phyloP scores from a whole-genome alignment of 1,284 basidiomycete species.

The Trametes polyzona region DNA sequence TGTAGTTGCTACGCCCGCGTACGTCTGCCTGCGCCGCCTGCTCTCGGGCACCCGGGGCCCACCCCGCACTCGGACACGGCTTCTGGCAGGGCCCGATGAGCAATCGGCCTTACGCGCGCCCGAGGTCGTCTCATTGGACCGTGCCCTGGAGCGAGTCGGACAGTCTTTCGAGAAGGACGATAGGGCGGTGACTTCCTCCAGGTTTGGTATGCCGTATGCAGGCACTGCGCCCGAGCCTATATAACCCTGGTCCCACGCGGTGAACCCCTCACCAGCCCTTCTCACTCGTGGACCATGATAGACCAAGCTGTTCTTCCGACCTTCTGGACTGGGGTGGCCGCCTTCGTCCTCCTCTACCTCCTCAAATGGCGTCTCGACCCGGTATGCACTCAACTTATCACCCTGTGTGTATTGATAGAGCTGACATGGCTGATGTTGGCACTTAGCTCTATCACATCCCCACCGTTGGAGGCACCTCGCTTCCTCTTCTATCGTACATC shows the following conservation, averaged over 20 bases:
- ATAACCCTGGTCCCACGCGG: not conserved
- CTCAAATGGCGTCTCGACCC: not conserved
- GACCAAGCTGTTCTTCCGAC: not conserved
- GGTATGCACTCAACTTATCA: not conserved
- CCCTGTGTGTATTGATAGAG: not conserved
- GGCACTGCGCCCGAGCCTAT: not conserved
- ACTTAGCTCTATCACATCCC: constrained; percentile 29
- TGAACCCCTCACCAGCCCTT: not conserved
- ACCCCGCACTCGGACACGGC: not conserved
- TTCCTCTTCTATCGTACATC: constrained; percentile 33
- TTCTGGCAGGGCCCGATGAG: not conserved
- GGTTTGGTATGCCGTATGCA: too few species aligned
- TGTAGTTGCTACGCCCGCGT: too few species aligned
- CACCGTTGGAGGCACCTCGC: constrained; percentile 31
- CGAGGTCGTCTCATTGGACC: not conserved
- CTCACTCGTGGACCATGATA: not conserved
- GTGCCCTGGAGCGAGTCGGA: not conserved
- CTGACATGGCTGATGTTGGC: not conserved
- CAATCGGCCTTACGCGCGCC: not conserved
- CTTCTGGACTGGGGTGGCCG: not conserved
- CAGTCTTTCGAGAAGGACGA: not conserved
- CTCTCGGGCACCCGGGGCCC: too few species aligned
- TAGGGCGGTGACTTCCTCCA: not conserved
- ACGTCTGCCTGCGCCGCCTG: too few species aligned
- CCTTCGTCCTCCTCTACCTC: not conserved